Percentiles rank a stretch among this genome's conserved stretches.
These are phyloP conservation scores for Podosphaera aphanis DNA, from an alignment of 2,329 filamentous ascomycete species.

Conservation along the genomic window DNA sequence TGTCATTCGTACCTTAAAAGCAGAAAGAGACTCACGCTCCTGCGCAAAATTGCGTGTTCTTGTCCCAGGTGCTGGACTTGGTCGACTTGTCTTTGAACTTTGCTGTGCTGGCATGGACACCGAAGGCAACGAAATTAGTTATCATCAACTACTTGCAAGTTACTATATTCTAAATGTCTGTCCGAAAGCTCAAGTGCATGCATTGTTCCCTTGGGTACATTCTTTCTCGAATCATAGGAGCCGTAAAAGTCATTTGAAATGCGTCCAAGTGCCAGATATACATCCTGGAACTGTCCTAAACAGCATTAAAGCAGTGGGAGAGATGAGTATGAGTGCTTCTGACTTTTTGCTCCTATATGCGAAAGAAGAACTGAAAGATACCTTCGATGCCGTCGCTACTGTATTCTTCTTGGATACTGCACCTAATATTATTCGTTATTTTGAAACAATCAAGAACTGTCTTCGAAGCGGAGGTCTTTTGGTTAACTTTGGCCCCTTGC, in stretches of 20 bases:
- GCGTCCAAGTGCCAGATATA: conserved; percentile 57
- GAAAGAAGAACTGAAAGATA: conserved; percentile 31
- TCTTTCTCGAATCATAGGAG: conserved; percentile 67
- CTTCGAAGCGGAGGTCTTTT: conserved; percentile 57
- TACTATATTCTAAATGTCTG: conserved; percentile 53
- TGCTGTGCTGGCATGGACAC: conserved; percentile 46
- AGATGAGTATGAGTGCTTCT: conserved; percentile 81
- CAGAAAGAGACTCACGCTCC: conserved; percentile 18
- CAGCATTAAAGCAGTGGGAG: conserved; percentile 21
- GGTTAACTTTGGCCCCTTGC: conserved; percentile 70
- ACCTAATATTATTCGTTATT: conserved; percentile 73
- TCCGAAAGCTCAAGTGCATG: conserved; percentile 34
- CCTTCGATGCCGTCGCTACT: conserved; percentile 63
- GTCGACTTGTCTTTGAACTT: conserved; percentile 72
- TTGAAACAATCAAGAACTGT: conserved; percentile 61
- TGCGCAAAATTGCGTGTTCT: conserved; percentile 29
- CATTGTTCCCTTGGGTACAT: conserved; percentile 65
- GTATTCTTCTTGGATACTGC: conserved; percentile 97
- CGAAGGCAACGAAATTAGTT: conserved; percentile 91
- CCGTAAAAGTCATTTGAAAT: conserved; percentile 50
- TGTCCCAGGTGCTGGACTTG: conserved; percentile 74
- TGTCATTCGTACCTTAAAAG: conserved; percentile 39
- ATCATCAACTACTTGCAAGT: conserved; percentile 81
- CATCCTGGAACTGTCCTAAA: conserved; percentile 37
- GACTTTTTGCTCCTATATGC: conserved; percentile 81